Base-by-base conservation (phyloP, 441 rosid species). In the Cnidoscolus chayamansa region DNA sequence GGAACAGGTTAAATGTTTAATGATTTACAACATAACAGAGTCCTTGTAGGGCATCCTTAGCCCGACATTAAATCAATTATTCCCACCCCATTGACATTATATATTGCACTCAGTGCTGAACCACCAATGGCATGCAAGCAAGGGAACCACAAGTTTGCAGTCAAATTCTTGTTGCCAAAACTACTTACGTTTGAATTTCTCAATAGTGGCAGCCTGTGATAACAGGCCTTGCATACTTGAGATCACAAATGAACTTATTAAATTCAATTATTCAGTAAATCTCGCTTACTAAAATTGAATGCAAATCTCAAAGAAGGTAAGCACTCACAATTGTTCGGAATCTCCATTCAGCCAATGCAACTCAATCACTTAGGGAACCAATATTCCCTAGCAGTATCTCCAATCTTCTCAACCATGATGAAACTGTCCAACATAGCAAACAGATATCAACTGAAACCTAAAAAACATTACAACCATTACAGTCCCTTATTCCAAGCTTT, bases 401-500 rank as follows among this genome's bases (percentile, higher is more conserved):
- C 10, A 20, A 40, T 56, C 48, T 25, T 61, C 35, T 74, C 57
- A 37, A 47, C 62, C 59, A 53, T n/a, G 11, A 70, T 17, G 10
- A 3, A 0, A 47, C 8, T 25, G 49, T 49, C 59, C 59, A 47
- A n/a, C 32, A 65, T 55, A 16, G 53, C 5, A 31, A 56, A 15
- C 53, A 47, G 54, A 48, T 47, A 47, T 5, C 8, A 19, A 67
- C 16, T 10, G 20, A 35, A 64, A 4, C 56, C 50, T 25, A 43
- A 45, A 31, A 20, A 7, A 53, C n/a, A 45, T 35, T 50, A n/a
- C 61, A 19, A 17, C 43, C 35, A 37, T 74, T 9, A 0, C 16
- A 32, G 25, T 20, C 20, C 20, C 35, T 54, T 48, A 45, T 31
- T 37, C 25, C 25, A 16, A 43, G 53, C 54, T 68, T 58, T n/a